Base-by-base conservation (phyloP, 2,329 filamentous ascomycete genomes). In the Boeremia exigua region DNA sequence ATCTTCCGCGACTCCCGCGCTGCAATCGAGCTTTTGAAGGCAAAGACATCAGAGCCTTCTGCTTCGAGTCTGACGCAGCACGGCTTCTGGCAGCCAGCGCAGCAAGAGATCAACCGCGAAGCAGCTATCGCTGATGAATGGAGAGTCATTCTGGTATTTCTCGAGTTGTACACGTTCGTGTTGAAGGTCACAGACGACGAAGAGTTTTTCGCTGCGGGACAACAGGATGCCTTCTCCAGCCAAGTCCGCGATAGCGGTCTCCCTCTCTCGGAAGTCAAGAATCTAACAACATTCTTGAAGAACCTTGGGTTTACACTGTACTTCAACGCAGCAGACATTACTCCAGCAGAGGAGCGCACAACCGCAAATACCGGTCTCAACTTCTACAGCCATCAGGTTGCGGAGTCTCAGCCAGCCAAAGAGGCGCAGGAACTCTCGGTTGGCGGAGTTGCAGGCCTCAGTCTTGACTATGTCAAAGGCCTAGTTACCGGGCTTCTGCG, bases 181-280 rank as follows among this genome's bases (percentile, higher is more conserved):
- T 80, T 98, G 11, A 90, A 95, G 65, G 86, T 98, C 30, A 96
- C 94, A 72, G 95, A 99, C 65, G 95, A 99, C 61, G 94, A 98
- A 63, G 95, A 99, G 66, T 99, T 99, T 71, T 89, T 96, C 59
- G 84, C 86, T 53, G 82, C 82, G 51, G 58, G 78, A 75, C 36
- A 78, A 39, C 34, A 78, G 23, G 65, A 68, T 12, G 40, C 48
- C 1, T 67, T 62, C 14, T 67, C 70, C 2, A 61, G 56, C 9
- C 66, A 72, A 33, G 52, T 67, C 11, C 79, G 80, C 49, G 82
- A 84, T 59, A 87, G 91, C 72, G 88, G 90, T 39, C 80, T 98
- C 6, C 84, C 86, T 1, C 76, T 94, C 9, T 73, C 78, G 10
- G 89, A 96, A 50, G 82, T 98, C 3, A 87, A 88, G 59, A 79